A percentile compares a stretch with the other conserved stretches of the same genome.
Evolutionary conservation across 73 alveolate genomes (phyloP).

Genomic region (Blepharisma japonicum): DNA sequence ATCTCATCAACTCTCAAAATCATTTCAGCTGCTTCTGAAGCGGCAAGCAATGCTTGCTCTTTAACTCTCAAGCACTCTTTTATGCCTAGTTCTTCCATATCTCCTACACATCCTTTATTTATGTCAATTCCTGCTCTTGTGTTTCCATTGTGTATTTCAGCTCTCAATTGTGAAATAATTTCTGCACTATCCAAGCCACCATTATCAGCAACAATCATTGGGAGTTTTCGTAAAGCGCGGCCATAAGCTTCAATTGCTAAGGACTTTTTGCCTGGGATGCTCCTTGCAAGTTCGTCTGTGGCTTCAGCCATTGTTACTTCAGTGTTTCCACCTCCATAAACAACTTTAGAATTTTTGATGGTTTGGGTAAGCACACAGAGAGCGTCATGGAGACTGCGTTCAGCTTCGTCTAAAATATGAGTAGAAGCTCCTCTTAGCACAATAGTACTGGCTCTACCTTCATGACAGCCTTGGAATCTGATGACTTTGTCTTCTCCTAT

Average conservation of each 20-base stretch:
- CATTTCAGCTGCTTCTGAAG: conserved; percentile 97
- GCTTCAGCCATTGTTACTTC: conserved; percentile 96
- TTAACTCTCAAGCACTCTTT: conserved; percentile 94
- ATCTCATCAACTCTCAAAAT: conserved; percentile 96
- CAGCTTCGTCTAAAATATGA: conserved; percentile 97
- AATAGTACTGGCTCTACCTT: conserved; percentile 90
- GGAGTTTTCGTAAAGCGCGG: conserved; percentile 87
- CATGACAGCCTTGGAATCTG: conserved; percentile 86
- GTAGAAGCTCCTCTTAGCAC: conserved; percentile 96
- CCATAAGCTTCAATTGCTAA: conserved; percentile 93
- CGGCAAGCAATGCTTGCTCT: conserved; percentile 91
- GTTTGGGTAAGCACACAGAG: conserved; percentile 92
- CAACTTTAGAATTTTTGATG: conserved; percentile 76
- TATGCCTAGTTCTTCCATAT: conserved; percentile 86
- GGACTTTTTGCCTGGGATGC: conserved; percentile 86
- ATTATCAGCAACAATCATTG: conserved; percentile 93
- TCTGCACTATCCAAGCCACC: conserved; percentile 96
- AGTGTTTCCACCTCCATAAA: conserved; percentile 96
- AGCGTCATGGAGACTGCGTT: conserved; percentile 96
- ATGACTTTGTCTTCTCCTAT: conserved; percentile 98
- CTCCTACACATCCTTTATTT: conserved; percentile 77
- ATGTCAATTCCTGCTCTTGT: conserved; percentile 83
- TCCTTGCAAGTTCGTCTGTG: conserved; percentile 85
- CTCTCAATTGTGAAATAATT: conserved; percentile 79
- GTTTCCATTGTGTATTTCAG: conserved; percentile 78